A percentile compares a stretch with the other conserved stretches of the same genome.
phyloP scores from a whole-genome alignment of 1,139 yeast genomes.

The Schizosaccharomyces versatilis region DNA sequence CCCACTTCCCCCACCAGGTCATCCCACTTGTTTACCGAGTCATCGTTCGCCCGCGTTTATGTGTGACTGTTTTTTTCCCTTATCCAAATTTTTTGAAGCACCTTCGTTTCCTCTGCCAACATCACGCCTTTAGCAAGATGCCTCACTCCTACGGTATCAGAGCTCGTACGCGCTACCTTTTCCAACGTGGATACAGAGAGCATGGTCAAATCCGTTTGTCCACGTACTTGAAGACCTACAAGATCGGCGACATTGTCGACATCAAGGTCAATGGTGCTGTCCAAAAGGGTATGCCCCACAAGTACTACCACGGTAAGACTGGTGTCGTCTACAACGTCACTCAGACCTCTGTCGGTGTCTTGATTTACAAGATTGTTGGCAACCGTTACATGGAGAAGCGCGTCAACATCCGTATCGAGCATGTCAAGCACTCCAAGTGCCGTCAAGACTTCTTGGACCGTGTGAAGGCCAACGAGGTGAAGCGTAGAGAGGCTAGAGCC shows the following conservation, averaged over 20 bases:
- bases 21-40: too few species aligned
- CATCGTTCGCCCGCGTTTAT: too few species aligned
- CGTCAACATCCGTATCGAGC: conserved; percentile 95
- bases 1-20: too few species aligned
- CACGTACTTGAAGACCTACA: conserved; percentile 92
- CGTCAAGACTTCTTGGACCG: conserved; percentile 97
- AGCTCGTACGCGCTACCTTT: conserved; percentile 11
- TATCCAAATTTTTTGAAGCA: too few species aligned
- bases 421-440: conserved; percentile 98
- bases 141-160: conserved; percentile 39
- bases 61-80: conserved; percentile 1
- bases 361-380: conserved; percentile 95
- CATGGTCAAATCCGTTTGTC: conserved; percentile 29
- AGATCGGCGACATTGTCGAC: conserved; percentile 97
- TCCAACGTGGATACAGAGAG: conserved; percentile 10
- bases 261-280: conserved; percentile 92
- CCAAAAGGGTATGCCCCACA: conserved; percentile 99
- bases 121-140: conserved; percentile 36
- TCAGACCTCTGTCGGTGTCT: conserved; percentile 94
- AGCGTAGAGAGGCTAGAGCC: conserved; percentile 84
- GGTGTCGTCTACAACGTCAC: conserved; percentile 98
- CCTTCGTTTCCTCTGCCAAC: too few species aligned
- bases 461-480: conserved; percentile 89
- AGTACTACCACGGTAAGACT: conserved; percentile 99
- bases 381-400: conserved; percentile 98